These are phyloP conservation scores for Suillus hirtellus DNA, from an alignment of 768 basidiomycete species.

Conservation along the genomic window DNA sequence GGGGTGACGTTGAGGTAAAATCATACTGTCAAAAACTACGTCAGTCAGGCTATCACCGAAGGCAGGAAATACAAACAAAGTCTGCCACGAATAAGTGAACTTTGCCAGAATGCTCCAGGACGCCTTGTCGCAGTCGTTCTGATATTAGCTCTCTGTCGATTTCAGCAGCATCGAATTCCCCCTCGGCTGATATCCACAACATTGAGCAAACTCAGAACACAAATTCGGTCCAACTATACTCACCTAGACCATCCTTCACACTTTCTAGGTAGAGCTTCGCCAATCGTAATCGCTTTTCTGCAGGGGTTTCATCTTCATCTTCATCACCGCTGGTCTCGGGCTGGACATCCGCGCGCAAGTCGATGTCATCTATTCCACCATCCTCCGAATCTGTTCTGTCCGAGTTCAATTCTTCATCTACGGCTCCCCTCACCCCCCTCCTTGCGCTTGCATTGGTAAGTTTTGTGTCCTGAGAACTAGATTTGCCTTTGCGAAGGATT, in stretches of 20 bases:
- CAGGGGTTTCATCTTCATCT: conserved; percentile 86
- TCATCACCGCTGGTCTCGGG: conserved; percentile 74
- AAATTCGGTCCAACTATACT: conserved; percentile 22
- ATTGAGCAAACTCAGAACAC: conserved; percentile 5
- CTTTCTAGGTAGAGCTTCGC: conserved; percentile 89
- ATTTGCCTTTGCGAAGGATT: conserved; percentile 17
- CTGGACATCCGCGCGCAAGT: conserved; percentile 61
- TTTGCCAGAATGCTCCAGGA: conserved; percentile 86
- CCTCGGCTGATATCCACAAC: conserved; percentile 55
- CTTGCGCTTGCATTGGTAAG: conserved; percentile 23
- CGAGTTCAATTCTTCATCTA: conserved; percentile 68
- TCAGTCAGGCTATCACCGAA: background rate
- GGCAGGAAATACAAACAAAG: conserved; percentile 44
- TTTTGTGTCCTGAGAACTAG: conserved; percentile 20
- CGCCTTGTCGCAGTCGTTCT: conserved; percentile 88
- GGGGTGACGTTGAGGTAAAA: conserved; percentile 40
- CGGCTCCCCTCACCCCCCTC: conserved; percentile 22
- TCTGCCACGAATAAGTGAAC: conserved; percentile 81
- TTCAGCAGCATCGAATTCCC: conserved; percentile 93
- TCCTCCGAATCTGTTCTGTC: conserved; percentile 59
- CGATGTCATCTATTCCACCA: conserved; percentile 67
- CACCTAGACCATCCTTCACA: conserved; percentile 74
- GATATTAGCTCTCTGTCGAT: conserved; percentile 93
- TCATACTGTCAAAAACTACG: conserved; percentile 47
- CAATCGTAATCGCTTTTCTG: conserved; percentile 87